These are phyloP conservation scores for Triticum aestivum DNA, from an alignment of 176 grass and related monocot genomes.

Conservation along the genomic window IWGSC_CS_RefSeq_v2.1 NC_057811.1:403479135-403479634, in stretches of 20 bases:
- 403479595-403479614: constrained; percentile 93
- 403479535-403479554: constrained; percentile 2
- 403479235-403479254: not conserved
- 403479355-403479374: not conserved
- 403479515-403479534: constrained; percentile 25
- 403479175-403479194: constrained; percentile 4
- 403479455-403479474: constrained; percentile 86
- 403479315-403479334: not conserved
- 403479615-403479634: constrained; percentile 93
- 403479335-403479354: not conserved
- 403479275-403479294: not conserved
- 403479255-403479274: not conserved
- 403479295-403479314: not conserved
- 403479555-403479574: constrained; percentile 52
- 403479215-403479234: not conserved
- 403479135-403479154: not conserved
- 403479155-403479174: not conserved
- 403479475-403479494: constrained; percentile 82
- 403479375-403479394: not conserved
- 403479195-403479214: not conserved
- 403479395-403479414: constrained; percentile 20
- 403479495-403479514: constrained; percentile 3
- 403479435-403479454: constrained; percentile 82
- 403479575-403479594: constrained; percentile 99
- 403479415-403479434: constrained; percentile 92